Conservation (phyloP, 371 early-diverging fungal genomes). For the Zychaea mexicana region DNA sequence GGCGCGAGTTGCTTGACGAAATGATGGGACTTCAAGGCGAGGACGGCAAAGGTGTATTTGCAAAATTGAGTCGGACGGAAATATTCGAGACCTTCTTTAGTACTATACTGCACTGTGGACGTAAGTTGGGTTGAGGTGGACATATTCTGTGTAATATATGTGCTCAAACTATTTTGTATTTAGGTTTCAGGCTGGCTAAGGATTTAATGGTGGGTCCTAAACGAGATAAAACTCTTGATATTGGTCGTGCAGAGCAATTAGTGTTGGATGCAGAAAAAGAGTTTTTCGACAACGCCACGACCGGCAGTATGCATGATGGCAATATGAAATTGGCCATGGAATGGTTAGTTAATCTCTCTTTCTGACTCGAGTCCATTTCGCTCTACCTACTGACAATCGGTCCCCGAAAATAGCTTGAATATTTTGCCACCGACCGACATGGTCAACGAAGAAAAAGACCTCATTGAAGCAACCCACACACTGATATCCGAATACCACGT, state of each 20-base stretch:
- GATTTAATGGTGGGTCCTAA: slow-evolving; percentile 59
- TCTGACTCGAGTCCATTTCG: not conserved
- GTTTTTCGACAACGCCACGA: slow-evolving; percentile 78
- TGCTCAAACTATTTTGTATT: not conserved
- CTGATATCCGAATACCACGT: slow-evolving; percentile 61
- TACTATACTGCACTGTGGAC: slow-evolving; percentile 68
- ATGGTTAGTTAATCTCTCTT: slow-evolving; percentile 51
- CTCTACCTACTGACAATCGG: not conserved
- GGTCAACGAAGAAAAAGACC: slow-evolving; percentile 64
- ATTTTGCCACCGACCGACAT: slow-evolving; percentile 65
- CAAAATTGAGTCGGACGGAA: slow-evolving; percentile 51
- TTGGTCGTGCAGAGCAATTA: slow-evolving; percentile 60
- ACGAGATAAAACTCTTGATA: slow-evolving; percentile 48
- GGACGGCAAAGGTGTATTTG: slow-evolving; percentile 58
- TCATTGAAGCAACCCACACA: slow-evolving; percentile 77
- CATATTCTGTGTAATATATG: slow-evolving; percentile 5
- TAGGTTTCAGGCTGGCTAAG: slow-evolving; percentile 69
- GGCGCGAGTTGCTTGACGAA: slow-evolving; percentile 69
- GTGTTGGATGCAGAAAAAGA: slow-evolving; percentile 74
- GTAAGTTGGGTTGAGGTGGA: slow-evolving; percentile 43
- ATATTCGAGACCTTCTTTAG: slow-evolving; percentile 71
- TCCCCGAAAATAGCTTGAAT: slow-evolving; percentile 48
- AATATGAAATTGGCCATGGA: slow-evolving; percentile 75
- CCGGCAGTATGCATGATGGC: slow-evolving; percentile 68
- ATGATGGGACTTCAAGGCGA: slow-evolving; percentile 56